These are phyloP conservation scores for Peronospora belbahrii DNA, from an alignment of 352 stramenopile species.

Conservation along the genomic window DNA sequence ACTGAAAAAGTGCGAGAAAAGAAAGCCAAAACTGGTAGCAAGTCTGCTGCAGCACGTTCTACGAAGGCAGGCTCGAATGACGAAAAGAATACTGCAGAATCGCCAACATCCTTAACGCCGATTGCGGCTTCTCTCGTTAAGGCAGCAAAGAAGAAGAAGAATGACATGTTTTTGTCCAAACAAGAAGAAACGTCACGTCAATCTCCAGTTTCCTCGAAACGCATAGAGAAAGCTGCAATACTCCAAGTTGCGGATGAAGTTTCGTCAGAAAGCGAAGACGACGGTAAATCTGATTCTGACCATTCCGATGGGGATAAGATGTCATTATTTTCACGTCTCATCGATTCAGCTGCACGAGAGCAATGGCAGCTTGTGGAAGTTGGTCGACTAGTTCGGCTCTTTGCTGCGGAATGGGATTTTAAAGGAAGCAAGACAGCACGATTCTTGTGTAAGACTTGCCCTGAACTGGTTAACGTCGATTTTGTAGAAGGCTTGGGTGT, in stretches of 20 bases:
- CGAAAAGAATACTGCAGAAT: background rate
- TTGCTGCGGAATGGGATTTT: constrained; percentile 48
- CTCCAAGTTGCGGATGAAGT: constrained; percentile 6
- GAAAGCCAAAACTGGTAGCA: background rate
- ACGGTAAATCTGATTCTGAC: constrained; percentile 6
- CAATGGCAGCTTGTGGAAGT: constrained; percentile 75
- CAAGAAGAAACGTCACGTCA: constrained; percentile 7
- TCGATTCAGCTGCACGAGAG: constrained; percentile 68
- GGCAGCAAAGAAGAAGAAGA: constrained; percentile 15
- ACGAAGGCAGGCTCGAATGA: background rate
- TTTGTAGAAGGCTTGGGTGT: constrained; percentile 76
- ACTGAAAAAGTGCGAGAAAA: background rate
- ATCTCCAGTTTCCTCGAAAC: background rate
- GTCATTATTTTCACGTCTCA: constrained; percentile 64
- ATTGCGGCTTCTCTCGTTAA: constrained; percentile 17
- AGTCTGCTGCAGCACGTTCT: background rate
- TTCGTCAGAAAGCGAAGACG: constrained; percentile 20
- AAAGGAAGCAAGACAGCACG: constrained; percentile 46
- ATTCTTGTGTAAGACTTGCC: constrained; percentile 55
- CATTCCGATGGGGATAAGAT: constrained; percentile 2
- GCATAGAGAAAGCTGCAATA: background rate
- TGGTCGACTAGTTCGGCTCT: constrained; percentile 71
- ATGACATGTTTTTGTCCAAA: constrained; percentile 17
- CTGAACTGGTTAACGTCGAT: constrained; percentile 80
- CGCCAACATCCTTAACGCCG: constrained; percentile 5